Evolutionary conservation across 257 asterid genomes (phyloP).

Genomic region (Cinchona pubescens): DNA sequence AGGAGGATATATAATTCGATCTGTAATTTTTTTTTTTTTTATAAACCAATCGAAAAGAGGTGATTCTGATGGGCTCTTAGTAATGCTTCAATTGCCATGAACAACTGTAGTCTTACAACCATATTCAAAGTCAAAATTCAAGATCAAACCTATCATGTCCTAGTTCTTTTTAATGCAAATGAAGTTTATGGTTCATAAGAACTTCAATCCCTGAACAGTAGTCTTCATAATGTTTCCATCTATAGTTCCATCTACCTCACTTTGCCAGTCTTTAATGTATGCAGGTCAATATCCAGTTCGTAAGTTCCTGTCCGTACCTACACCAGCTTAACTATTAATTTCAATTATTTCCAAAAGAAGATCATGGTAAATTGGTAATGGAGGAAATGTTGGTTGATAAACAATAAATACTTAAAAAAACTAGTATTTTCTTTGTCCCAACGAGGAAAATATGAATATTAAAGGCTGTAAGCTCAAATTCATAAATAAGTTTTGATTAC

Average conservation of each 20-base stretch:
- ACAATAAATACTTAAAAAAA: neutral
- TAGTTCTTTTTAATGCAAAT: neutral
- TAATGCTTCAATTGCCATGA: neutral
- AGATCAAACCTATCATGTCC: neutral
- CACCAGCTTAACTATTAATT: too few relatives aligned
- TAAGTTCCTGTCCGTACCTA: neutral
- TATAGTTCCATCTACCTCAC: slow-evolving; percentile 10
- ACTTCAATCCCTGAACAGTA: neutral
- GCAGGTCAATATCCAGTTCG: neutral
- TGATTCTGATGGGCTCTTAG: neutral
- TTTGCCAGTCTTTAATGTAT: slow-evolving; percentile 1
- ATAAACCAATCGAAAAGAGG: too few relatives aligned
- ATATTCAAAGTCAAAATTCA: too few relatives aligned
- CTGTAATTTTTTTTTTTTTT: too few relatives aligned
- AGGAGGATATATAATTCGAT: too few relatives aligned
- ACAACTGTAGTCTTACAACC: too few relatives aligned
- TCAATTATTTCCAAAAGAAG: too few relatives aligned
- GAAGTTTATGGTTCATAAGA: neutral
- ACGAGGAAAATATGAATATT: too few relatives aligned
- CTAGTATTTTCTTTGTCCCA: too few relatives aligned
- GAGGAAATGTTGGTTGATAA: neutral
- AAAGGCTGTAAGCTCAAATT: too few relatives aligned
- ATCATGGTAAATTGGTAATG: too few relatives aligned
- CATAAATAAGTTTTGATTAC: too few relatives aligned
- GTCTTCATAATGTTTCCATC: neutral